Conservation (phyloP, 768 basidiomycete species). For the Pholiota microspora region DNA sequence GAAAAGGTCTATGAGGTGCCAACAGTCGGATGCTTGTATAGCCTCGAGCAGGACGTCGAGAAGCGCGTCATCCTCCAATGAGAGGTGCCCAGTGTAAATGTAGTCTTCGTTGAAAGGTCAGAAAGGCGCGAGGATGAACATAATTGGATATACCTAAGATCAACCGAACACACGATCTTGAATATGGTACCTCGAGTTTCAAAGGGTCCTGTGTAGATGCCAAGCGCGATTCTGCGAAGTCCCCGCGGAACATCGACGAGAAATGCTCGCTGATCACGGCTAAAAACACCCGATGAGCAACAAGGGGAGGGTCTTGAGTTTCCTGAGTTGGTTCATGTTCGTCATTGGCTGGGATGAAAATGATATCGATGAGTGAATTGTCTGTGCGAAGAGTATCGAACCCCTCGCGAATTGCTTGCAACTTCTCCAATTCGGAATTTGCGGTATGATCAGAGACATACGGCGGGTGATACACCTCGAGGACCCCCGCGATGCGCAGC, state of each 20-base stretch:
- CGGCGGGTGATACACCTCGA: slow-evolving; percentile 22
- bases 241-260: slow-evolving; percentile 25
- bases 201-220: slow-evolving; percentile 17
- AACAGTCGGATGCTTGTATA: slow-evolving; percentile 26
- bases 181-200: not conserved
- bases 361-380: slow-evolving; percentile 33
- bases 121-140: not conserved
- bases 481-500: slow-evolving; percentile 31
- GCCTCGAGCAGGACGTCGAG: slow-evolving; percentile 24
- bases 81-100: slow-evolving; percentile 27
- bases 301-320: slow-evolving; percentile 19
- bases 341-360: slow-evolving; percentile 24
- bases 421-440: slow-evolving; percentile 5
- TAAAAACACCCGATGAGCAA: slow-evolving; percentile 40
- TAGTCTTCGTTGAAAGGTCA: slow-evolving; percentile 18
- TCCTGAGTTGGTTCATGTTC: slow-evolving; percentile 5
- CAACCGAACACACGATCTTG: slow-evolving; percentile 20
- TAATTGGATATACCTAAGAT: slow-evolving; percentile 26
- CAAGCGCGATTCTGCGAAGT: slow-evolving; percentile 19
- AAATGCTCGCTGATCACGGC: slow-evolving; percentile 33
- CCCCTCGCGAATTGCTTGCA: slow-evolving; percentile 19
- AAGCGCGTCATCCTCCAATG: not conserved
- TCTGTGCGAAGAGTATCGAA: slow-evolving; percentile 34
- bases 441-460: slow-evolving; percentile 8
- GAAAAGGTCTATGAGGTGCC: slow-evolving; percentile 23